A percentile compares a stretch with the other conserved stretches of the same genome.
phyloP scores from a whole-genome alignment of 164 flowering plant species.

The Annona cherimola region DNA sequence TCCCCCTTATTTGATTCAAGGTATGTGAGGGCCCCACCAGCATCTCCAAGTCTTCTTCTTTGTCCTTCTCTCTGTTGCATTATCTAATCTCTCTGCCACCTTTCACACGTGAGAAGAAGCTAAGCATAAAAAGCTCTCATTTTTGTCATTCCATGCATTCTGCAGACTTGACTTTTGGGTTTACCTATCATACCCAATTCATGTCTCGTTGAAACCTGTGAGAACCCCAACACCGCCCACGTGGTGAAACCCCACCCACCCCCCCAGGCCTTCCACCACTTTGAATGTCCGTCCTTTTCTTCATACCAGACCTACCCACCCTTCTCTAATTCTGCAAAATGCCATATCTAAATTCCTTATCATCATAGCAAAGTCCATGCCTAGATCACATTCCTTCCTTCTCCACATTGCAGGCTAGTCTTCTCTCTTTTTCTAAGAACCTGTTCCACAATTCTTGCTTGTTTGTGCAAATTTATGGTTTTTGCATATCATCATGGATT shows the following conservation, averaged over 20 bases:
- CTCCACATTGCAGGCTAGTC: background rate
- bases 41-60: background rate
- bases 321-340: background rate
- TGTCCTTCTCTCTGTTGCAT: slow-evolving; percentile 16
- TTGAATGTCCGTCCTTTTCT: background rate
- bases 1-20: slow-evolving; percentile 20
- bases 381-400: background rate
- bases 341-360: background rate
- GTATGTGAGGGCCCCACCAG: slow-evolving; percentile 12
- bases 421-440: background rate
- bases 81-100: slow-evolving; percentile 10
- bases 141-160: background rate
- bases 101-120: slow-evolving; percentile 4
- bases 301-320: background rate
- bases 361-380: slow-evolving; percentile 22
- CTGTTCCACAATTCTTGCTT: slow-evolving; percentile 10
- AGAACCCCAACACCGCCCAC: background rate
- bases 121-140: background rate
- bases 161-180: background rate
- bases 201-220: slow-evolving; percentile 6
- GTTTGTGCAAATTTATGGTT: slow-evolving; percentile 41
- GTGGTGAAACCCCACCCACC: too few relatives aligned
- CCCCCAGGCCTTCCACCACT: too few relatives aligned
- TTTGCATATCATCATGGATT: slow-evolving; percentile 24
- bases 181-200: slow-evolving; percentile 20